These are phyloP conservation scores for Termitomyces sp. DNA, from an alignment of 768 basidiomycete species.

Conservation along the genomic window DNA sequence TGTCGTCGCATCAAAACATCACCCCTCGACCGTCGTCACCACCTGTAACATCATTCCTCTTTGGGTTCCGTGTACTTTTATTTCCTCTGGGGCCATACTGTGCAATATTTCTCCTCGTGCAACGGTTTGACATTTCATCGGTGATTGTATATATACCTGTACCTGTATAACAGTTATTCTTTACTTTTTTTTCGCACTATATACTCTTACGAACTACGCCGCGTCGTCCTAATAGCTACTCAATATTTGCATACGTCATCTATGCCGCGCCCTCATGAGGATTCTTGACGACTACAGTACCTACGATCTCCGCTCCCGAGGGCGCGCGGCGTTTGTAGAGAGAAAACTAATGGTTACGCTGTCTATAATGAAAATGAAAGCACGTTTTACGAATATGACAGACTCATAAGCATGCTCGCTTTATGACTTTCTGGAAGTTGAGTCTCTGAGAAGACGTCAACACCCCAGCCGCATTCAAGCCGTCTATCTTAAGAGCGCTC, in stretches of 20 bases:
- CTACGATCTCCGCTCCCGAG: background rate
- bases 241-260: background rate
- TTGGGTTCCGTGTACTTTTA: slow-evolving; percentile 8
- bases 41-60: slow-evolving; percentile 1
- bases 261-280: background rate
- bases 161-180: slow-evolving; percentile 6
- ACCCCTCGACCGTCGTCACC: slow-evolving; percentile 5
- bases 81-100: background rate
- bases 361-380: slow-evolving; percentile 6
- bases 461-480: background rate
- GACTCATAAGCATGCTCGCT: background rate
- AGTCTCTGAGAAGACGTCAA: background rate
- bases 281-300: background rate
- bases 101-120: background rate
- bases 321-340: slow-evolving; percentile 5
- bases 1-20: slow-evolving; percentile 9
- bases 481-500: background rate
- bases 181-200: background rate
- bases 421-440: background rate
- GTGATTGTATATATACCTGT: slow-evolving; percentile 14
- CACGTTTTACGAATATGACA: background rate
- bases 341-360: slow-evolving; percentile 8
- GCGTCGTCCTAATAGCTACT: slow-evolving; percentile 7
- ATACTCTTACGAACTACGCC: slow-evolving; percentile 5
- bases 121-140: background rate